Base-by-base conservation (phyloP, 768 basidiomycete genomes). In the Auricularia cornea region DNA sequence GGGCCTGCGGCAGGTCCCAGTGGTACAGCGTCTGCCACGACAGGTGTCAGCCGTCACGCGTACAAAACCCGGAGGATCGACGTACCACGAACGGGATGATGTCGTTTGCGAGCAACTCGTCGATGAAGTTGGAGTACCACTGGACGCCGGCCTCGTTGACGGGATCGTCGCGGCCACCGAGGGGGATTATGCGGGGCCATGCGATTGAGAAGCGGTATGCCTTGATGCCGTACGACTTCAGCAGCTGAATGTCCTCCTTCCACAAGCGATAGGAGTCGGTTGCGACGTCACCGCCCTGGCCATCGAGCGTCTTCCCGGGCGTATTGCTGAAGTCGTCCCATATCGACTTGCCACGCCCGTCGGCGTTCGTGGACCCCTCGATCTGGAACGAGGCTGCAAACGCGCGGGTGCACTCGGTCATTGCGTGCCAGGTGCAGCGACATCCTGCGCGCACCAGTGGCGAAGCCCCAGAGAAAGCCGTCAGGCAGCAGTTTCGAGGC, bases 1-100 rank as follows among this genome's bases (percentile, higher is more conserved):
- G 80, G 26, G 75, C 84, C 69, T 88, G 86, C 11, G 90, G 90
- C 11, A 90, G 80, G 70, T 91, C 89, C 90, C 89, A 91, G 71
- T 87, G 88, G 69, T 88, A 87, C 38, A 89, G 73, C 0, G 86
- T 89, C 85, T 88, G 63, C 56, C 62, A 38, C 23, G 12, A 31
- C 66, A 62, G 66, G 66, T 20, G 67, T 65, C 11, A 66, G 61
- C 61, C 62, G 63, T 23, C 51, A 33, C 28, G 28, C 11, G 28
- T 28, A 56, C 40, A 30, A 41, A 28, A 20, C 32, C 31, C 26
- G 31, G 60, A 23, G 3, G 11, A 44, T 59, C 51, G 44, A 80
- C 83, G 51, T 68, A 86, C 87, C 60, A 87, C 83, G 67, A 89
- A 89, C 8, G 87, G 87, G 1, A 77, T 80, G 69, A 90, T 89